phyloP scores from a whole-genome alignment of 441 rosid genomes.

The Brassica balearica region DNA sequence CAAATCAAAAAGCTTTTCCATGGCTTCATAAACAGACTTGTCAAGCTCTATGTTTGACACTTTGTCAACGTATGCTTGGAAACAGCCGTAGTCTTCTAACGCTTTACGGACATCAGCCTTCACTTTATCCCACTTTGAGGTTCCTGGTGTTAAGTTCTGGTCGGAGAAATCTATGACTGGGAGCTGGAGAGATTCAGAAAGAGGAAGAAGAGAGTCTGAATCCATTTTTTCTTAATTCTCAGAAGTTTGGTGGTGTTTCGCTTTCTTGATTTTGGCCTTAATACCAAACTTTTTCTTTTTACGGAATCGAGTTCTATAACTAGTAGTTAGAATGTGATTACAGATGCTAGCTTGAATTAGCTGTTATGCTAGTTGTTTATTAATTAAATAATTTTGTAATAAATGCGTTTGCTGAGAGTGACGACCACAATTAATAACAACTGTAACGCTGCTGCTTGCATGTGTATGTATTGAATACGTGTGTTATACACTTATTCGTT shows the following conservation, averaged over 20 bases:
- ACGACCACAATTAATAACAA: neutral
- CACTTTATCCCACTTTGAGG: slow-evolving; percentile 52
- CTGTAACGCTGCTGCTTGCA: neutral
- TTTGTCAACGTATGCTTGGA: slow-evolving; percentile 56
- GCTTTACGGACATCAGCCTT: slow-evolving; percentile 52
- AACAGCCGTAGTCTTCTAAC: slow-evolving; percentile 62
- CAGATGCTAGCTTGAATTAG: slow-evolving; percentile 15
- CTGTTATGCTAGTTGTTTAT: slow-evolving; percentile 8
- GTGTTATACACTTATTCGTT: neutral
- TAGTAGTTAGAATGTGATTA: neutral
- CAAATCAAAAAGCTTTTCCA: slow-evolving; percentile 59
- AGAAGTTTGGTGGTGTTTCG: neutral
- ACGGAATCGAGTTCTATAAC: neutral
- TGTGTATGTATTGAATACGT: neutral
- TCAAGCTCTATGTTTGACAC: slow-evolving; percentile 49
- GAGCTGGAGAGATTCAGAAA: slow-evolving; percentile 33
- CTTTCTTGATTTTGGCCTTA: neutral
- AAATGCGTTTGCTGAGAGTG: slow-evolving; percentile 24
- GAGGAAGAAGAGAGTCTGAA: slow-evolving; percentile 35
- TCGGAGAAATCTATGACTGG: slow-evolving; percentile 59
- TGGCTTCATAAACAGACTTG: slow-evolving; percentile 41
- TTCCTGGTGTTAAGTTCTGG: slow-evolving; percentile 50
- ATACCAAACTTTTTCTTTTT: neutral
- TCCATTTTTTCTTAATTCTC: slow-evolving; percentile 47
- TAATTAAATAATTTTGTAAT: neutral